Base-by-base conservation (phyloP, 495 filamentous ascomycete species). In the Lentithecium fluviatile region DNA sequence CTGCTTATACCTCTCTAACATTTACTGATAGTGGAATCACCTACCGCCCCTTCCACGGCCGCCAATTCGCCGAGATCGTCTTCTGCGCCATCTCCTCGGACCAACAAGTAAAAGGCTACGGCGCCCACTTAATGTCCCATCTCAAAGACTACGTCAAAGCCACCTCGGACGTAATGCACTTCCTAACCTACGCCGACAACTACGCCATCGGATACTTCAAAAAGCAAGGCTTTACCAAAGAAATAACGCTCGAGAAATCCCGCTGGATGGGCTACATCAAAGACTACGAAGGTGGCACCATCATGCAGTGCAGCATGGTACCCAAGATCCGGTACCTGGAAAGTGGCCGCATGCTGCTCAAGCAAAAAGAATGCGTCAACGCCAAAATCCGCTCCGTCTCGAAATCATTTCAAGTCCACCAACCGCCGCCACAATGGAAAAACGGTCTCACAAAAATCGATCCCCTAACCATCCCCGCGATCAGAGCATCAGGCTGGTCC, bases 231-330 rank as follows among this genome's bases (percentile, higher is more conserved):
- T 98, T 98, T 66, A 97, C 95, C 0, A 98, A 98, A 72, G 92
- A 98, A 63, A 97, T 98, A 65, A 96, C 91, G 0, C 83, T 98
- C 1, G 89, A 92, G 45, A 88, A 84, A 69, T 83, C 86, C 7
- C 85, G 89, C 17, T 98, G 94, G 94, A 98, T 97, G 95, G 94
- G 94, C 26, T 98, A 97, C 70, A 98, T 98, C 73, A 98, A 98
- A 74, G 94, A 98, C 74, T 98, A 98, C 74, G 94, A 98, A 76
- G 94, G 94, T 26, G 94, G 94, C 43, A 98, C 94, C 0, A 96
- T 98, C 64, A 98, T 98, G 94, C 94, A 98, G 75, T 98, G 94
- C 73, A 88, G 88, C 46, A 97, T 98, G 94, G 81, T 98, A 25
- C 94, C 94, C 2, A 87, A 85, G 60, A 92, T 97, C 54, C 89